Evolutionary conservation across 768 basidiomycete species (phyloP), one percentile per base, ranked within the genome.

Genomic region (Gyrodon lividus): DNA sequence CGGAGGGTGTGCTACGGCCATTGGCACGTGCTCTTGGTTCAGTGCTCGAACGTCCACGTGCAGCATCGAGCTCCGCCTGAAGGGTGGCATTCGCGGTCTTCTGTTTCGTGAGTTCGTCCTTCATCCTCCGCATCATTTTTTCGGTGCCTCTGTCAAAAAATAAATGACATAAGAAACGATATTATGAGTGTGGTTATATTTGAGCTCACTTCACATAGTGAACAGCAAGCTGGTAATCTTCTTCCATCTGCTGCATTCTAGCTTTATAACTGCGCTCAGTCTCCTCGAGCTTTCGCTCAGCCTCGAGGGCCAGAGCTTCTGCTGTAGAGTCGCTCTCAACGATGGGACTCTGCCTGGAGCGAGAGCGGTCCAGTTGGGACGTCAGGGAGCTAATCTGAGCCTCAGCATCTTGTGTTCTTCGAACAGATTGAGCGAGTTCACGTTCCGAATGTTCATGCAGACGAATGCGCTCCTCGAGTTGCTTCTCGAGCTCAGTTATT

Each of bases 51-150:
- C 81, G 81, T 51, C 79, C 77, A n/a, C 86, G 85, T 22, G 78
- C 63, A 2, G 76, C 69, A 51, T 96, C 92, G 19, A 96, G 76
- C 60, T 98, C 92, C n/a, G 79, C 70, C 65, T 98, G 92, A 23
- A 98, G 82, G 50, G 78, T 75, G 39, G 84, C 75, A 63, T 93
- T 95, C 40, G 84, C 70, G 42, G 77, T 77, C 73, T 97, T 98
- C 71, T 96, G 91, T 72, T 89, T 95, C 58, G 81, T 88, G 51
- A 98, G 73, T 64, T 98, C 97, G 50, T 95, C 96, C 70, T 93
- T 91, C 87, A 98, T 92, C 59, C 88, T 84, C 59, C 93, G 84
- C 77, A 98, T 89, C 84, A 98, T 93, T 73, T 95, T 97, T 71
- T 98, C 97, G 1, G 95, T 98, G 40, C 92, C 92, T 79, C 91